Evolutionary conservation across 2,329 filamentous ascomycete genomes (phyloP), one percentile per base, ranked within the genome.

Genomic region (Byssochlamys sp.): DNA sequence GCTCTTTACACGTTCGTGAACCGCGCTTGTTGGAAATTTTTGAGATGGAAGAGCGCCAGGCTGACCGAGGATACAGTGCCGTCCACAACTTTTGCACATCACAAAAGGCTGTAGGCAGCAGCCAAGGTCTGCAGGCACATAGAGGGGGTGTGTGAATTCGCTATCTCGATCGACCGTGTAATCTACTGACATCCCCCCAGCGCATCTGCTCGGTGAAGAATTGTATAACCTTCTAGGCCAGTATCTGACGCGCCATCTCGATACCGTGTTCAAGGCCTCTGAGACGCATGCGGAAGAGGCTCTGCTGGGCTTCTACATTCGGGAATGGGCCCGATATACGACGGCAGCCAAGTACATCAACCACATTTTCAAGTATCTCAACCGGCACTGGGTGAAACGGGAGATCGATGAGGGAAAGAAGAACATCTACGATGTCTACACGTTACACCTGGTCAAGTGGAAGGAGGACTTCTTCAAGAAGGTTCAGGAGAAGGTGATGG

Each of bases 41-140:
- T 51, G 33, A 28, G 52, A 57, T 63, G 53, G 65, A 61, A 56
- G 10, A 25, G 25, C 10, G 11, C 57, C 48, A 59, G 19, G 24
- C 55, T 62, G 33, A 61, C 54, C 53, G 25, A 39, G 62, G 55
- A 57, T 19, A 57, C 71, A 91, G 82, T 55, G 91, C 91, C 60
- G 94, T 99, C 54, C 94, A 99, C 78, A 96, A 99, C 78, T 99
- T 99, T 75, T 99, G 94, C 74, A 99, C 94, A 57, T 96, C 94
- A 26, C 94, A 97, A 74, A 97, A 97, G 73, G 90, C 90, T 1
- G 85, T 91, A 51, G 82, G 84, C n/a, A 80, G 83, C 55, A 63
- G 75, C 62, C 71, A 74, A 66, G 65, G 78, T 67, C 71, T 69
- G 73, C 63, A 80, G 35, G 82, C 83, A 62, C 87, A 90, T 71